Conservation (phyloP, 2,329 filamentous ascomycete genomes). For the Fusarium sp. region DNA sequence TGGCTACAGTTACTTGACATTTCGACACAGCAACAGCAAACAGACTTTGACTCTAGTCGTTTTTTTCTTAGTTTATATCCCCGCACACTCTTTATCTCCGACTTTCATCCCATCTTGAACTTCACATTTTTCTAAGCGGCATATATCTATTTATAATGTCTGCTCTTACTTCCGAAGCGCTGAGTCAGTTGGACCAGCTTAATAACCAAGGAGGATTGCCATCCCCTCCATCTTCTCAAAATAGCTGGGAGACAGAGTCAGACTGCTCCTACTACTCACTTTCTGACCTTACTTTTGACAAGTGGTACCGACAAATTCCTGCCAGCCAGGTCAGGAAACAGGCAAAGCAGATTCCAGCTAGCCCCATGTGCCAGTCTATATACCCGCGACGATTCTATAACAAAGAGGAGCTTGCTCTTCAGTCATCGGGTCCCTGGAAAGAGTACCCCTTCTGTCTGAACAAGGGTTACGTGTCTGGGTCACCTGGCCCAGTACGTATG, state of each 20-base stretch:
- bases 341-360: background rate
- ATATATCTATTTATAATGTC: background rate
- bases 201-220: background rate
- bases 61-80: accelerated
- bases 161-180: background rate
- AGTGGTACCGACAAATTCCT: constrained; percentile 5
- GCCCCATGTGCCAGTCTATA: background rate
- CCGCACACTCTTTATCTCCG: no score
- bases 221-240: background rate
- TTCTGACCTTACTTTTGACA: background rate
- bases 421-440: background rate
- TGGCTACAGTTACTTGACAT: accelerated
- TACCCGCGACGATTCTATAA: constrained; percentile 10
- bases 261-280: constrained; percentile 23
- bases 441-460: constrained; percentile 21
- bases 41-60: background rate
- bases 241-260: background rate
- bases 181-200: background rate
- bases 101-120: background rate
- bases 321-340: constrained; percentile 14
- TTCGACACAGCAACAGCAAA: background rate
- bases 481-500: constrained; percentile 12
- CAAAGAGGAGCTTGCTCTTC: background rate
- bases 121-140: accelerated
- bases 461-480: background rate